Base-by-base conservation (phyloP, 192 early-diverging fungal genomes). In the Allomyces macrogynus region DNA sequence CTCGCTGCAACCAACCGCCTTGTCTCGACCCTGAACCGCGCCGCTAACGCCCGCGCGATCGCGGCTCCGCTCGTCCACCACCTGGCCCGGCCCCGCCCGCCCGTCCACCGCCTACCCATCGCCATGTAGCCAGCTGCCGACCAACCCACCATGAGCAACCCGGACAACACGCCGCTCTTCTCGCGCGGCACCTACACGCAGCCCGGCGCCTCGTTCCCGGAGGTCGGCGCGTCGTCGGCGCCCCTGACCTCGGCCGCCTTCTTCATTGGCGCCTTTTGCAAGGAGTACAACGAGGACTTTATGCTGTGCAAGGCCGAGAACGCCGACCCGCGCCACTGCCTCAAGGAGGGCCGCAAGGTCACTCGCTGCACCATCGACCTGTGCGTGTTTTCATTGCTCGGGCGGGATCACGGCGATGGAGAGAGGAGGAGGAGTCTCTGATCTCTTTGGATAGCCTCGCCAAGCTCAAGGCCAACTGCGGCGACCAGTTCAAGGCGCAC, bases 251-350 rank as follows among this genome's bases (percentile, higher is more conserved):
- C 92, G 23, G 91, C 91, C 63, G 79, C 92, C n/a, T 95, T 88
- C 73, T 89, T 88, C 72, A 87, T 95, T 70, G 90, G 88, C 32
- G 71, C 78, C 43, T 81, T 82, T 72, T 98, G 95, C 87, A 86
- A 89, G 69, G 87, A 88, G 61, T 94, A 88, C 79, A 89, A 85
- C 69, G 90, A 95, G 68, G 95, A 98, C 72, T 98, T 89, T 71
- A 91, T 98, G 87, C 79, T 90, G 44, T 98, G 95, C 82, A 98
- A 95, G 78, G 80, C 84, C 69, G 90, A 95, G 67, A 87, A 79
- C 72, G 81, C 83, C 64, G 87, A 95, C 69, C 95, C 95, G 10
- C 73, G 81, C 64, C 88, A 92, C 69, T 98, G 95, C 67, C 75
- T 98, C 57, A 82, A 84, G 78, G 95, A 98, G 67, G 95, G 95